A percentile compares a stretch with the other conserved stretches of the same genome.
These are phyloP conservation scores for Cadophora sp. DNA, from an alignment of 2,329 filamentous ascomycete species.

Conservation along the genomic window DNA sequence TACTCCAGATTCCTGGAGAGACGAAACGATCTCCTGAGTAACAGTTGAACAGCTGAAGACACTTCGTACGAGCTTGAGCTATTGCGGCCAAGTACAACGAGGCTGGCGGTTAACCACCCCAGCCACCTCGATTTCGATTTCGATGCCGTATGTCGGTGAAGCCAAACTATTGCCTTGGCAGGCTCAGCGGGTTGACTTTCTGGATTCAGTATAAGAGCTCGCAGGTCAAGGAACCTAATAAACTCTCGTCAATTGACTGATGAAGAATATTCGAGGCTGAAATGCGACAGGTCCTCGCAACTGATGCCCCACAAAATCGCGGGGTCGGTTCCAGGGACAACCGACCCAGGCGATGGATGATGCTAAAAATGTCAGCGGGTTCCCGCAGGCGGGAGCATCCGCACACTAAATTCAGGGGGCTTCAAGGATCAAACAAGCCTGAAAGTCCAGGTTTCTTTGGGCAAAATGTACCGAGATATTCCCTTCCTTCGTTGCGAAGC, in stretches of 20 bases:
- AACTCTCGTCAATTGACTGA: too few relatives aligned
- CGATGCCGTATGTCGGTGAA: not conserved
- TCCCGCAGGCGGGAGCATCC: not conserved
- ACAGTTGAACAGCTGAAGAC: not conserved
- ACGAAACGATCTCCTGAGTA: too few relatives aligned
- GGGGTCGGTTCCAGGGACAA: not conserved
- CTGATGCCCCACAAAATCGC: not conserved
- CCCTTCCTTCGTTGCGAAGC: too few relatives aligned
- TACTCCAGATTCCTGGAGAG: too few relatives aligned
- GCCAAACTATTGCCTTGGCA: not conserved
- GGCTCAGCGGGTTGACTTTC: not conserved
- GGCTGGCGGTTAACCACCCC: slow-evolving; percentile 7
- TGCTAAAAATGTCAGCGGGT: not conserved
- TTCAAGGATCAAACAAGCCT: not conserved
- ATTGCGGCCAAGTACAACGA: not conserved
- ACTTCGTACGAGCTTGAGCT: not conserved
- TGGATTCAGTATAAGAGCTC: too few relatives aligned
- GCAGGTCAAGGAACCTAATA: too few relatives aligned
- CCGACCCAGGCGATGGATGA: not conserved
- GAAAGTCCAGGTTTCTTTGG: not conserved
- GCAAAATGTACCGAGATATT: too few relatives aligned
- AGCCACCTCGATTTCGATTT: slow-evolving; percentile 8
- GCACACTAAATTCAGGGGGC: slow-evolving; percentile 4
- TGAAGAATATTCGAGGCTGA: too few relatives aligned
- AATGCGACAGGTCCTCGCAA: too few relatives aligned